Conservation (phyloP, 495 filamentous ascomycete genomes). For the Usnea hakonensis region DNA sequence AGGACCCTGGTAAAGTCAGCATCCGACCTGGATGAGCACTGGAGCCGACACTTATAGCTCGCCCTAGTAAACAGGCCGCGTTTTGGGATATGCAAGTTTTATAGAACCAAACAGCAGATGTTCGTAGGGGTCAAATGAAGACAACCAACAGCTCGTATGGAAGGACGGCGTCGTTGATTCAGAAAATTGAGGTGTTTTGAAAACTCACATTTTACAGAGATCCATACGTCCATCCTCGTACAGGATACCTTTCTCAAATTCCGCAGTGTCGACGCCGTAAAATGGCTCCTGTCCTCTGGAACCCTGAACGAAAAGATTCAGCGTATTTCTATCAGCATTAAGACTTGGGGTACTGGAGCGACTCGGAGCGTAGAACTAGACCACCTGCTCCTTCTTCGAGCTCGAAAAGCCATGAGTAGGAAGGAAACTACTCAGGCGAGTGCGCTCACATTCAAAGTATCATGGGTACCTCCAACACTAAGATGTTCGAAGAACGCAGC, state of each 20-base stretch:
- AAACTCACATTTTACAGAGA: slow-evolving; percentile 16
- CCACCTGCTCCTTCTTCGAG: background rate
- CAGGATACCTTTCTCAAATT: slow-evolving; percentile 16
- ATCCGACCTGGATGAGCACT: background rate
- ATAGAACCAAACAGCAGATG: background rate
- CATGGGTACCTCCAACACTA: background rate
- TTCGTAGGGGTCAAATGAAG: background rate
- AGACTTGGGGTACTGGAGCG: background rate
- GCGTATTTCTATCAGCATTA: background rate
- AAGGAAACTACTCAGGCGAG: background rate
- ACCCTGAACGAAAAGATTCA: background rate
- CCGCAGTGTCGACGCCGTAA: slow-evolving; percentile 4
- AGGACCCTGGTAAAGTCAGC: slow-evolving; percentile 8
- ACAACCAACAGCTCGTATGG: background rate
- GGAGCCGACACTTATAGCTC: background rate
- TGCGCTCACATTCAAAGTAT: background rate
- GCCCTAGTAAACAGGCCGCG: background rate
- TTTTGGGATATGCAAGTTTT: background rate
- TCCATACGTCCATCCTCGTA: slow-evolving; percentile 18
- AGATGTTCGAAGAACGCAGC: slow-evolving; percentile 6
- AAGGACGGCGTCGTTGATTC: background rate
- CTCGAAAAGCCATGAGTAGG: background rate
- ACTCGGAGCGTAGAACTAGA: no score
- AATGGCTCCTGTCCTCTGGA: slow-evolving; percentile 8
- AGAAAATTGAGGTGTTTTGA: background rate